Base-by-base conservation (phyloP, 768 basidiomycete genomes). In the Tylopilus intermedius region DNA sequence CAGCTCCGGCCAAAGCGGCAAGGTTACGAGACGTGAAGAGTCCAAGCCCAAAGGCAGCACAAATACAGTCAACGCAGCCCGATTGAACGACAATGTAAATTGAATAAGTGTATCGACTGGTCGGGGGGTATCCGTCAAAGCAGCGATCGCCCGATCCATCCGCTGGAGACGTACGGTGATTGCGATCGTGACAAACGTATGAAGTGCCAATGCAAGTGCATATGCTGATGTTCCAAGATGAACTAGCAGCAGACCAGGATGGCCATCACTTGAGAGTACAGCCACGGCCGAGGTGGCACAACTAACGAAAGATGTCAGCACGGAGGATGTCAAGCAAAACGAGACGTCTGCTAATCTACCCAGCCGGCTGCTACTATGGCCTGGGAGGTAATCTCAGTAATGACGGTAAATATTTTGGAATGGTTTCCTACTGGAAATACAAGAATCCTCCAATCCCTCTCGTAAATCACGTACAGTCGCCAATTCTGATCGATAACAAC, bases 381-480 rank as follows among this genome's bases (percentile, higher is more conserved):
- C 33, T 35, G 33, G 4, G 29, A 35, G 13, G 3, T 6, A 5
- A 14, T 35, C 33, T 35, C 33, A 35, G 33, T 3, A 35, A 13
- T 18, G 18, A 18, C 18, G 18, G 18, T 14, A 35, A 13, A 37
- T 6, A 18, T 18, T 18, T 18, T 18, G 18, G 35, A 15, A 35
- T 35, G 33, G 18, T 18, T n/a, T 8, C 49, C 0, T 18, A 50
- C 49, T 5, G 49, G 49, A 13, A 50, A 18, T 8, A 43, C 2
- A 15, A 43, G 5, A 3, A 42, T 45, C 8, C 3, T 53, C 51
- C 46, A 53, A 5, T 53, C 5, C 22, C 5, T 27, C 24, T 37
- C 6, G 33, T 42, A 53, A 13, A 53, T 45, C 9, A 48, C 47
- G 37, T 48, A 53, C 29, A 53, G 42, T n/a, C 52, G 47, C 51